Base-by-base conservation (phyloP, 139 green algal genomes). In the Asterochloris erici region DNA sequence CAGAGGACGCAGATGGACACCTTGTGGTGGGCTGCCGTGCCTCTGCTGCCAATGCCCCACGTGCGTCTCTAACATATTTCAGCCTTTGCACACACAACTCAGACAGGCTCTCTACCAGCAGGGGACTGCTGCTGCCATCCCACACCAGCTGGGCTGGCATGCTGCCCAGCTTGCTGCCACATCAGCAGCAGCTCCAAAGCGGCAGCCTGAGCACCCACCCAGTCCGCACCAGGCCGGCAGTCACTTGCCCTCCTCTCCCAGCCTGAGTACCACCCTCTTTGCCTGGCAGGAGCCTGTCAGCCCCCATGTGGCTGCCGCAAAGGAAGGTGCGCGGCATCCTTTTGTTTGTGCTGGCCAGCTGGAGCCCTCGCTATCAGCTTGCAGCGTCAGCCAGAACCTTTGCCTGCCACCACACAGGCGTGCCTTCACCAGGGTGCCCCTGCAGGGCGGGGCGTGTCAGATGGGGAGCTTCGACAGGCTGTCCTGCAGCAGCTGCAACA, bases 291-390 rank as follows among this genome's bases (percentile, higher is more conserved):
- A 90, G 26, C 83, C 95, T 0, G 89, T 95, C 47, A 96, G 94
- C 78, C 96, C 96, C 6, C 95, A 98, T 82, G 64, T 95, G 38
- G 93, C 95, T 17, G 92, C 87, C 16, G 73, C 77, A 27, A 82
- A 63, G 29, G 93, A 97, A 83, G 94, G 93, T 85, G 63, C 85
- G 64, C 74, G 1, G 61, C 27, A 28, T 14, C 23, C 1, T 29
- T 62, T 62, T 2, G 13, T 19, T 77, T 62, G 28, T 28, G 10
- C 19, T 38, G 66, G 19, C 66, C 66, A 54, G 38, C 38, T 10
- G 38, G 38, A 54, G 38, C 38, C 38, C 38, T 6, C 4, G 38
- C 38, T 6, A 54, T 54, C 4, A 54, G 38, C 38, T 54, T 54
- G 38, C 38, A 54, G 38, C 4, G 38, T 54, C 38, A 54, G 2